Evolutionary conservation across 352 stramenopile genomes (phyloP).

Genomic region (Phytophthora podocarpi): DNA sequence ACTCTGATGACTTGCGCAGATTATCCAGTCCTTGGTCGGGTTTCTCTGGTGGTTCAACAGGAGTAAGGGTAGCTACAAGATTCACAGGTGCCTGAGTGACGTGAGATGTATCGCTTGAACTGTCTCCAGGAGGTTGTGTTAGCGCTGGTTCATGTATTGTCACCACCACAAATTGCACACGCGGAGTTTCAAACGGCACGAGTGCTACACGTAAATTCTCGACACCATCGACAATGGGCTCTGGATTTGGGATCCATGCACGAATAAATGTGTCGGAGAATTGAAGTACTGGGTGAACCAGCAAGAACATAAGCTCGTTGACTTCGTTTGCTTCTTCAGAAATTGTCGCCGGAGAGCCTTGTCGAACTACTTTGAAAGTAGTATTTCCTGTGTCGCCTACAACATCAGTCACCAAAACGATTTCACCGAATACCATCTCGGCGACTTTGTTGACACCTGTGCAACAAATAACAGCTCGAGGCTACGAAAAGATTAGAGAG

Average conservation of each 20-base stretch:
- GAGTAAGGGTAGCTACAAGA: slow-evolving; percentile 47
- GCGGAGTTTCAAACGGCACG: slow-evolving; percentile 47
- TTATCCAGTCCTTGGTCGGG: slow-evolving; percentile 12
- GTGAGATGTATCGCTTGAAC: slow-evolving; percentile 13
- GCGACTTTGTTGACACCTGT: slow-evolving; percentile 12
- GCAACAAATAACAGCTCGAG: slow-evolving; percentile 53
- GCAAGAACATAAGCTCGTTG: slow-evolving; percentile 36
- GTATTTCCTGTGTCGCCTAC: slow-evolving; percentile 55
- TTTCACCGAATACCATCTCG: slow-evolving; percentile 43
- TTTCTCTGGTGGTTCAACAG: slow-evolving; percentile 24
- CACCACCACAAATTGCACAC: slow-evolving; percentile 47
- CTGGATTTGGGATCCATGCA: slow-evolving; percentile 29
- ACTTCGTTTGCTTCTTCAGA: slow-evolving; percentile 45
- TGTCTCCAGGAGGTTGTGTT: slow-evolving; percentile 31
- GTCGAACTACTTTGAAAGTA: slow-evolving; percentile 50
- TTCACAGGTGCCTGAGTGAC: slow-evolving; percentile 14
- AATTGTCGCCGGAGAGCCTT: slow-evolving; percentile 43
- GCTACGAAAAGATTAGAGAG: slow-evolving; percentile 28
- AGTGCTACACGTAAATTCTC: not conserved
- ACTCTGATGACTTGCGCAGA: slow-evolving; percentile 14
- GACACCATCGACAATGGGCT: slow-evolving; percentile 12
- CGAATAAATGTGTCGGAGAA: slow-evolving; percentile 27
- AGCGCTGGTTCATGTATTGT: slow-evolving; percentile 9
- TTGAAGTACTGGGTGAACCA: slow-evolving; percentile 47
- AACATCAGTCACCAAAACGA: slow-evolving; percentile 47